Evolutionary conservation across 495 filamentous ascomycete species (phyloP), one percentile per base, ranked within the genome.

Genomic region (Neurospora terricola): DNA sequence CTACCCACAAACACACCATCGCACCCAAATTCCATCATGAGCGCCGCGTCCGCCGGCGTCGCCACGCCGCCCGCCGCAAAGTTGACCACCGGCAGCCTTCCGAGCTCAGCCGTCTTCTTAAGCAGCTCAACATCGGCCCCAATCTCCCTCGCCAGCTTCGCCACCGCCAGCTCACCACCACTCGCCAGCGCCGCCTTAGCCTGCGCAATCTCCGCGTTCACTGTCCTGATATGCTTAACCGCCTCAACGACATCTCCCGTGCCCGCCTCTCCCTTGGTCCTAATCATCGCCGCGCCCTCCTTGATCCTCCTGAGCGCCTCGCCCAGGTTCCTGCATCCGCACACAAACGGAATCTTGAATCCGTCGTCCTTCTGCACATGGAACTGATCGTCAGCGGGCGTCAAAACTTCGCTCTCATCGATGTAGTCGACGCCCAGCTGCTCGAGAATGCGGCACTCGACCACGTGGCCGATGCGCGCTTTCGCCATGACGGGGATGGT

Each of bases 401-500:
- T 99, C 36, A 99, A 89, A 69, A 99, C 96, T 86, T 99, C 96
- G 81, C 90, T 92, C 83, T 99, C 96, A 83, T 99, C 96, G 76
- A 99, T 94, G 84, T 97, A 99, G 86, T 99, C 96, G 73, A 98
- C 92, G 73, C 93, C 95, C 69, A 99, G 88, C 71, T 93, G 89
- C 86, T 98, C 91, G 73, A 99, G 91, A 85, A 99, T 96, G 91
- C 96, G 95, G 86, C 95, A 98, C 85, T 99, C 96, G 74, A 97
- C 94, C 76, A 98, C 93, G 83, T 99, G 96, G 34, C 96, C 96
- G 80, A 99, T 99, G 81, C 96, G 91, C 21, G 95, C 96, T 86
- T 99, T 99, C 27, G 96, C 96, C 96, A 99, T 99, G 82, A 99
- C 96, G 73, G 96, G 96, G 75, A 98, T 98, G 18, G 96, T 98